Evolutionary conservation across 331 rosid species (phyloP).

Genomic region (Malus hybrid): DNA sequence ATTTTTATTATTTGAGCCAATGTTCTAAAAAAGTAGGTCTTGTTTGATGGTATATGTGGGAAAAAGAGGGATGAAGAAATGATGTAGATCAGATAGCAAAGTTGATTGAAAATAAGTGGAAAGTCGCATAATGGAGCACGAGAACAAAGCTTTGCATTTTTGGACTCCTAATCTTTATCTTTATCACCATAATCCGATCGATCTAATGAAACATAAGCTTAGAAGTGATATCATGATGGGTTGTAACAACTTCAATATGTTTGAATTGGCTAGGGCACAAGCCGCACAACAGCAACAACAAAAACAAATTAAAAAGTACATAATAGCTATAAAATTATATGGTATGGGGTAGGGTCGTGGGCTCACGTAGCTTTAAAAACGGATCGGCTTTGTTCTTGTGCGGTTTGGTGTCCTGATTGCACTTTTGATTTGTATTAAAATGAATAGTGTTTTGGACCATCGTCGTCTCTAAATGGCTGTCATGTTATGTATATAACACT

Average conservation of each 20-base stretch:
- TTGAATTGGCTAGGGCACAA: too few relatives aligned
- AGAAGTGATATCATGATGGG: not conserved
- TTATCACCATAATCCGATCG: too few relatives aligned
- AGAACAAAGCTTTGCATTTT: too few relatives aligned
- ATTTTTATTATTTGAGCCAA: too few relatives aligned
- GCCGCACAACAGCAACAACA: not conserved
- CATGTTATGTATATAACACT: not conserved
- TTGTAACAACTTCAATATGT: not conserved
- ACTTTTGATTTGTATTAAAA: too few relatives aligned
- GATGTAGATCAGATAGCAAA: too few relatives aligned
- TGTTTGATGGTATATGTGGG: too few relatives aligned
- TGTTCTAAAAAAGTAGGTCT: too few relatives aligned
- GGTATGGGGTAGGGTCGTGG: not conserved
- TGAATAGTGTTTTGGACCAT: not conserved
- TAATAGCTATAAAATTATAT: not conserved
- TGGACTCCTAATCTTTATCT: too few relatives aligned
- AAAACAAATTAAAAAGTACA: not conserved
- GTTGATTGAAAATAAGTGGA: too few relatives aligned
- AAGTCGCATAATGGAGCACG: too few relatives aligned
- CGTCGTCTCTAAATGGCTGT: not conserved
- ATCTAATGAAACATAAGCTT: not conserved
- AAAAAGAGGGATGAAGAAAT: too few relatives aligned
- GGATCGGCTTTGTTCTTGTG: not conserved
- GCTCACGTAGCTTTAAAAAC: constrained; percentile 3
- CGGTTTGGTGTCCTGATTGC: not conserved